Evolutionary conservation across 2,329 filamentous ascomycete genomes (phyloP).

Genomic region (Exophiala sideris): DNA sequence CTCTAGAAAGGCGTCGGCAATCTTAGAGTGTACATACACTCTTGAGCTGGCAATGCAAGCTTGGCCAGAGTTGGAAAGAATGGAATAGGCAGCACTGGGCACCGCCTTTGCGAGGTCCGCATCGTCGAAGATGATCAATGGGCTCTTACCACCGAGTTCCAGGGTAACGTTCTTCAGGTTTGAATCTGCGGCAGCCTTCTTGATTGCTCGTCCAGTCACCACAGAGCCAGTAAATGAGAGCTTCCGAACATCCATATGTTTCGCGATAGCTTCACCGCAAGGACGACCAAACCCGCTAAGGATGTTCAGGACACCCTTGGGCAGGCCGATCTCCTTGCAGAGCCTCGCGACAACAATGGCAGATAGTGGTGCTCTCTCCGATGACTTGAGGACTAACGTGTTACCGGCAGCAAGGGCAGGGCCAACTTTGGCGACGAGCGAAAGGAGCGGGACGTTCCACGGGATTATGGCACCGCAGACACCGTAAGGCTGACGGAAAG

Average conservation of each 20-base stretch:
- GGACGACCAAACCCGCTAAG: constrained; percentile 56
- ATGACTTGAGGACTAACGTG: constrained; percentile 56
- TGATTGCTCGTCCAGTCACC: constrained; percentile 32
- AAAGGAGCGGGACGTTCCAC: constrained; percentile 53
- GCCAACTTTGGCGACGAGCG: constrained; percentile 48
- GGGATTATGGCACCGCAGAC: constrained; percentile 44
- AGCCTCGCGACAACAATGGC: constrained; percentile 60
- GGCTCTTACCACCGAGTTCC: constrained; percentile 39
- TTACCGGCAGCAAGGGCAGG: constrained; percentile 59
- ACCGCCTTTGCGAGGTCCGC: constrained; percentile 38
- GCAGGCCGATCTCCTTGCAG: constrained; percentile 56
- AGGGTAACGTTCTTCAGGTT: constrained; percentile 38
- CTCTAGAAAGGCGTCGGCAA: constrained; percentile 49
- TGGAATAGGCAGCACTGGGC: constrained; percentile 49
- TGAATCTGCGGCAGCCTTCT: constrained; percentile 32
- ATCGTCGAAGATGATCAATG: constrained; percentile 37
- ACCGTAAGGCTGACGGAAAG: constrained; percentile 55
- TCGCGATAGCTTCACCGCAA: constrained; percentile 54
- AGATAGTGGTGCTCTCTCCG: constrained; percentile 36
- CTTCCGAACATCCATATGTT: constrained; percentile 32
- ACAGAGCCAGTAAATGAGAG: constrained; percentile 36
- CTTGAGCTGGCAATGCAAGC: constrained; percentile 54
- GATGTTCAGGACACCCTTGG: constrained; percentile 58
- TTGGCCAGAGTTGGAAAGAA: constrained; percentile 59
- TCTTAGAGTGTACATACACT: constrained; percentile 56